Conservation (phyloP, 495 filamentous ascomycete genomes). For the Podospora australis region DNA sequence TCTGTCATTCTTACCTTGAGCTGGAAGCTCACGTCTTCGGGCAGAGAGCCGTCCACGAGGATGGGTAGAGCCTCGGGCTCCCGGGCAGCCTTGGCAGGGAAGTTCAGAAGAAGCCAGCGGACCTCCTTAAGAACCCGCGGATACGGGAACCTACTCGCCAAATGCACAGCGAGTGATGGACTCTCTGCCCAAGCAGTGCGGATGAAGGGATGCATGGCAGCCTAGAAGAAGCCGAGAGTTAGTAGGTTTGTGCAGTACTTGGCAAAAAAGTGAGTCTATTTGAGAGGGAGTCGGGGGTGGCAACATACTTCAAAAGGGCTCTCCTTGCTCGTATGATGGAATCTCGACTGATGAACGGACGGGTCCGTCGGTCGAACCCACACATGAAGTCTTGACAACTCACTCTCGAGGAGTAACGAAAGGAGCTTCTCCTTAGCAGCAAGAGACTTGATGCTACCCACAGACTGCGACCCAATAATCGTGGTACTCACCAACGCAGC, state of each 20-base stretch:
- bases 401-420: conserved; percentile 71
- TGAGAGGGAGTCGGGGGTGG: background rate
- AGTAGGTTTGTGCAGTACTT: background rate
- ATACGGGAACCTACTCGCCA: conserved; percentile 72
- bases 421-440: conserved; percentile 76
- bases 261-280: too few species aligned
- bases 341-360: conserved; percentile 12
- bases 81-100: conserved; percentile 69
- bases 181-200: conserved; percentile 79
- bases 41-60: conserved; percentile 68
- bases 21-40: conserved; percentile 72
- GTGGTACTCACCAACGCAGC: conserved; percentile 51
- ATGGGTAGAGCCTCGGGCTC: conserved; percentile 78
- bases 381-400: conserved; percentile 73
- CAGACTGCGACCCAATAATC: conserved; percentile 48
- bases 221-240: conserved; percentile 22
- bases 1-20: conserved; percentile 56
- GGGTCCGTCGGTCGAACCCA: conserved; percentile 83
- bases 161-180: conserved; percentile 75
- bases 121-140: conserved; percentile 65
- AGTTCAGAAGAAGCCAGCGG: conserved; percentile 69
- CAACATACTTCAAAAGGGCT: conserved; percentile 46
- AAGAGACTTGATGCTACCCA: conserved; percentile 55
- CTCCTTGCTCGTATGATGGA: conserved; percentile 32
- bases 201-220: conserved; percentile 53